These are phyloP conservation scores for Nannochloropsis salina DNA, from an alignment of 108 stramenopile species.

Conservation along the genomic window DNA sequence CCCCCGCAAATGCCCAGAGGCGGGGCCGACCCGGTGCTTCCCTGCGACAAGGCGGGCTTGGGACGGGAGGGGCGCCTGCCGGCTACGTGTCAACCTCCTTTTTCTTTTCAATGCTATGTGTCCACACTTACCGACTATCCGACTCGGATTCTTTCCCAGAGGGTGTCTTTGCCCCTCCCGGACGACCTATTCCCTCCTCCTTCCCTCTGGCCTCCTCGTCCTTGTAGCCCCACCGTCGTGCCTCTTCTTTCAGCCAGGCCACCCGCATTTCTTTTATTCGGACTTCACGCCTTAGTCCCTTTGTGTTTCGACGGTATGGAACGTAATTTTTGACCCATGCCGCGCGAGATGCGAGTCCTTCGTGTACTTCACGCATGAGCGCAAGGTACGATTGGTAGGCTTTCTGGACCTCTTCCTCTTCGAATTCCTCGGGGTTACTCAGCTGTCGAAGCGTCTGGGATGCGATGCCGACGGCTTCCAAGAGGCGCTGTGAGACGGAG, in stretches of 20 bases:
- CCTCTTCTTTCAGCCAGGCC: neutral
- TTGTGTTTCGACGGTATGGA: neutral
- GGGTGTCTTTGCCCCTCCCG: neutral
- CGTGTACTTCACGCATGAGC: constrained; percentile 1
- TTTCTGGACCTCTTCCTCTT: constrained; percentile 11
- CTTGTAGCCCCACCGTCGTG: neutral
- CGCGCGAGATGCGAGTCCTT: constrained; percentile 7
- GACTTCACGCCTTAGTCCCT: neutral
- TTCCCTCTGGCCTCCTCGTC: neutral
- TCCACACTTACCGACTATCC: no score
- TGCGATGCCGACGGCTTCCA: neutral
- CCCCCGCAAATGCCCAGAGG: no score
- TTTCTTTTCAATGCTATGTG: no score
- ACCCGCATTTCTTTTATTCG: neutral
- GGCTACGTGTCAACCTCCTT: no score
- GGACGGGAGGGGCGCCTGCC: no score
- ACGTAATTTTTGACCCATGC: neutral
- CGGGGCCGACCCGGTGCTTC: no score
- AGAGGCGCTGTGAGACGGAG: neutral
- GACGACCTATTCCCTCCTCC: neutral
- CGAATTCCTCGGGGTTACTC: neutral
- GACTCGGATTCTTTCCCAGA: no score
- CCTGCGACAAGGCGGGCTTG: no score
- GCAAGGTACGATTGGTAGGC: neutral
- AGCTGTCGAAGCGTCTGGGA: neutral